A percentile compares a stretch with the other conserved stretches of the same genome.
Evolutionary conservation across 108 stramenopile species (phyloP).

Genomic region (Seminavis robusta): DNA sequence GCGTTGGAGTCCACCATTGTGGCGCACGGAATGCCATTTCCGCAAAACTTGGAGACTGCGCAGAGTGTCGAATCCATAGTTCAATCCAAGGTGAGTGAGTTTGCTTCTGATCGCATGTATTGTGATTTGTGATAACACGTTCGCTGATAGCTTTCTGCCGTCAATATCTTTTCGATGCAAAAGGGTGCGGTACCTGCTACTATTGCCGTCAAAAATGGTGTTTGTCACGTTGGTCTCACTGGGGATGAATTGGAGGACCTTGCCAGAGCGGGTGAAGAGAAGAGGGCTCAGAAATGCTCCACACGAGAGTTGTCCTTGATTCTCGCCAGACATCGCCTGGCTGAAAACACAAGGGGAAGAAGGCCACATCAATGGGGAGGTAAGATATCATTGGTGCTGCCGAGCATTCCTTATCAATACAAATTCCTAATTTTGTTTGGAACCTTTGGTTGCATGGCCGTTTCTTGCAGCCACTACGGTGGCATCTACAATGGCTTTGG

Average conservation of each 20-base stretch:
- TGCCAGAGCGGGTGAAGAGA: slow-evolving; percentile 63
- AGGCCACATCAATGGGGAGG: slow-evolving; percentile 40
- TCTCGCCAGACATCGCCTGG: slow-evolving; percentile 38
- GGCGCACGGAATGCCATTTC: slow-evolving; percentile 98
- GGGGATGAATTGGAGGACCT: slow-evolving; percentile 82
- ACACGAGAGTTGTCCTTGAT: slow-evolving; percentile 83
- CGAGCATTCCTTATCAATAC: neutral
- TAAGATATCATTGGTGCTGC: neutral
- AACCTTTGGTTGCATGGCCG: slow-evolving; percentile 36
- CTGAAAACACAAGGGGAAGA: too few relatives aligned
- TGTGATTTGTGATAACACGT: neutral
- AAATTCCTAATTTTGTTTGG: neutral
- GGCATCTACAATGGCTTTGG: slow-evolving; percentile 90
- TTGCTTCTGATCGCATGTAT: too few relatives aligned
- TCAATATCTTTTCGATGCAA: neutral
- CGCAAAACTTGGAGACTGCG: slow-evolving; percentile 90
- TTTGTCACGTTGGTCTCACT: slow-evolving; percentile 75
- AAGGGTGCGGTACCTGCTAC: slow-evolving; percentile 92
- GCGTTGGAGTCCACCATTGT: slow-evolving; percentile 98
- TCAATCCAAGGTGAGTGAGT: slow-evolving; percentile 17
- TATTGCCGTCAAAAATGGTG: slow-evolving; percentile 83
- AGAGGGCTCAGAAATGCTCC: slow-evolving; percentile 83
- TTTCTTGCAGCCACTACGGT: slow-evolving; percentile 97
- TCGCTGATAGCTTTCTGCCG: neutral
- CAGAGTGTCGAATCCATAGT: slow-evolving; percentile 59